A percentile compares a stretch with the other conserved stretches of the same genome.
phyloP scores from a whole-genome alignment of 2,329 filamentous ascomycete genomes.

The Ceratocystis alfenasii region DNA sequence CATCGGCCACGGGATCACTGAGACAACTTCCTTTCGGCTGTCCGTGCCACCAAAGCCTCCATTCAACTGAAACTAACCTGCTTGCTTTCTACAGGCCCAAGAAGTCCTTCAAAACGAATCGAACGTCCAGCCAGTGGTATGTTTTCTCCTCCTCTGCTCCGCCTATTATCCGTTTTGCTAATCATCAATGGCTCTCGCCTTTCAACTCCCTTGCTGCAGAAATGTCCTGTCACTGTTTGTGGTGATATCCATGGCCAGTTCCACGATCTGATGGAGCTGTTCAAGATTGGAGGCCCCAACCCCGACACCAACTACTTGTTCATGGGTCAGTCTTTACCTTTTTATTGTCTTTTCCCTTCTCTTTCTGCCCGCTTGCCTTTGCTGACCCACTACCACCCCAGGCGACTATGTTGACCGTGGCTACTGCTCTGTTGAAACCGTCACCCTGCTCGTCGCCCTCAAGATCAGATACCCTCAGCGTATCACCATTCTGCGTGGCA shows the following conservation, averaged over 20 bases:
- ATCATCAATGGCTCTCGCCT: background rate
- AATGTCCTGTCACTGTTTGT: conserved; percentile 97
- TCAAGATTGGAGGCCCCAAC: conserved; percentile 96
- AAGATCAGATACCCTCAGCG: conserved; percentile 97
- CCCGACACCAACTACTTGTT: conserved; percentile 99
- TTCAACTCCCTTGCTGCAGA: conserved; percentile 39
- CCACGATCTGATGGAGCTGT: conserved; percentile 97
- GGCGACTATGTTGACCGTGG: conserved; percentile 98
- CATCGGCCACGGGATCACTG: conserved; percentile 61
- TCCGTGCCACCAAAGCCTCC: background rate
- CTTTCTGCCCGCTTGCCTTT: background rate
- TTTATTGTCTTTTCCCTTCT: background rate
- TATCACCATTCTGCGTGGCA: conserved; percentile 96
- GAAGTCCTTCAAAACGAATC: conserved; percentile 96
- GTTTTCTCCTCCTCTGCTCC: conserved; percentile 27
- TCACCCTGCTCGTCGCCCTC: conserved; percentile 87
- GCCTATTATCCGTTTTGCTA: background rate
- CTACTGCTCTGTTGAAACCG: conserved; percentile 97
- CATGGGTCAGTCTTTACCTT: conserved; percentile 57
- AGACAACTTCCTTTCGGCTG: background rate
- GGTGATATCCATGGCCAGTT: conserved; percentile 99
- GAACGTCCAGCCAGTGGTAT: conserved; percentile 96
- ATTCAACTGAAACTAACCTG: background rate
- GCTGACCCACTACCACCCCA: conserved; percentile 29
- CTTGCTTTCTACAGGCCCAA: conserved; percentile 52